Evolutionary conservation across 2,329 filamentous ascomycete genomes (phyloP).

Genomic region (Capronia coronata): DNA sequence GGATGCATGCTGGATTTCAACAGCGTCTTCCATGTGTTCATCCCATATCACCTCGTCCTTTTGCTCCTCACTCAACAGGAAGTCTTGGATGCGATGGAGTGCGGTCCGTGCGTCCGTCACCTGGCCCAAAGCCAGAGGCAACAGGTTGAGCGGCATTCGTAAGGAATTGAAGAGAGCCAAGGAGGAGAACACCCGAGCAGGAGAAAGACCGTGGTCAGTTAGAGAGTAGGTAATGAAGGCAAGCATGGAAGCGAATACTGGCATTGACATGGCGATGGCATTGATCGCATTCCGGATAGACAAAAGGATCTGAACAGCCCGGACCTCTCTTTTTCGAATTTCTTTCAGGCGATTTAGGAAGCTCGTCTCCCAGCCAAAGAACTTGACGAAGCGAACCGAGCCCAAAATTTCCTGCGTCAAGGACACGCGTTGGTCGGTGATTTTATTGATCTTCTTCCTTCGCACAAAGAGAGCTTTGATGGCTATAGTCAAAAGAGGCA

Average conservation of each 20-base stretch:
- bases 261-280: constrained; percentile 72
- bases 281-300: constrained; percentile 80
- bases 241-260: constrained; percentile 91
- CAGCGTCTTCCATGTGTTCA: constrained; percentile 47
- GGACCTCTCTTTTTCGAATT: constrained; percentile 70
- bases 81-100: constrained; percentile 77
- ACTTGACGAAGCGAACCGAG: constrained; percentile 91
- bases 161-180: constrained; percentile 89
- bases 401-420: constrained; percentile 88
- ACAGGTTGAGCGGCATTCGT: constrained; percentile 78
- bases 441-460: constrained; percentile 76
- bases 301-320: constrained; percentile 74
- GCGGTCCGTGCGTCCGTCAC: constrained; percentile 85
- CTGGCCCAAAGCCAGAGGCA: constrained; percentile 83
- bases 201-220: constrained; percentile 60
- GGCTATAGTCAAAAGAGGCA: constrained; percentile 69
- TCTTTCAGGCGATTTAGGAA: constrained; percentile 71
- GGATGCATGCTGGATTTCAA: constrained; percentile 64
- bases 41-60: constrained; percentile 61
- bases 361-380: constrained; percentile 87
- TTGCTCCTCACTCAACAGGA: constrained; percentile 77
- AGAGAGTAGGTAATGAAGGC: constrained; percentile 75
- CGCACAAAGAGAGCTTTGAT: constrained; percentile 71
- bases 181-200: constrained; percentile 80
- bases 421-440: constrained; percentile 86